Evolutionary conservation across 2,329 filamentous ascomycete species (phyloP).

Genomic region (Colletotrichum eremochloae): DNA sequence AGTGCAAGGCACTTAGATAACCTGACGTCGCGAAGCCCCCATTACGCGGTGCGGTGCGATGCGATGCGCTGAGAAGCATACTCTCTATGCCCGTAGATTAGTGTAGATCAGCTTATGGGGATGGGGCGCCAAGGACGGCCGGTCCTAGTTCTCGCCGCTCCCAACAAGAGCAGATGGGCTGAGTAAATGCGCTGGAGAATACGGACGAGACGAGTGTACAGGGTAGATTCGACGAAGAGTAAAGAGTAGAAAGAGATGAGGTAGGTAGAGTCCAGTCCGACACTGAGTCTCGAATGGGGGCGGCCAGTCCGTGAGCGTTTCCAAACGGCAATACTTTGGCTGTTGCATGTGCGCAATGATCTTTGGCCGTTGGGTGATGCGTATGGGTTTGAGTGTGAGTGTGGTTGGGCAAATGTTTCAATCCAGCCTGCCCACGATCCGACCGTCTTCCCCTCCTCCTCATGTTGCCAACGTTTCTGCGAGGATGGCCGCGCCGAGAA

Average conservation of each 20-base stretch:
- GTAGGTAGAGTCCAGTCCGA: constrained; percentile 8
- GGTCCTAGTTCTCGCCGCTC: not conserved
- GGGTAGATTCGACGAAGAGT: not conserved
- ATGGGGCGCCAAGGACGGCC: not conserved
- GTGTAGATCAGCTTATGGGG: not conserved
- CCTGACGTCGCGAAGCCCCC: not conserved
- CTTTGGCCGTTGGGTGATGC: not conserved
- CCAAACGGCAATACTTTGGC: not conserved
- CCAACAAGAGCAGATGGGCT: not conserved
- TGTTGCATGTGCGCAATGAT: constrained; percentile 24
- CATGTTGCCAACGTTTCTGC: constrained; percentile 7
- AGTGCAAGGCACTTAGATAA: not conserved
- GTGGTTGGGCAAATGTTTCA: constrained; percentile 40
- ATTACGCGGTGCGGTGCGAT: not conserved
- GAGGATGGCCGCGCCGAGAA: constrained; percentile 1
- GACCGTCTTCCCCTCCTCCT: not conserved
- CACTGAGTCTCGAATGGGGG: constrained; percentile 4
- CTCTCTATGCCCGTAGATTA: not conserved
- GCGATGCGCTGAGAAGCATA: not conserved
- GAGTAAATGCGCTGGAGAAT: not conserved
- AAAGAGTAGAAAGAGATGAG: not conserved
- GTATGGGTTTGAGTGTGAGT: constrained; percentile 17
- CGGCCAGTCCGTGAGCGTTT: constrained; percentile 1
- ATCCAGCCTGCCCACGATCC: constrained; percentile 21
- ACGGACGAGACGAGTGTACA: not conserved